Percentiles rank a stretch among this genome's conserved stretches.
Evolutionary conservation across 1,284 basidiomycete genomes (phyloP).

Genomic region (Laetiporus sulphureus): DNA sequence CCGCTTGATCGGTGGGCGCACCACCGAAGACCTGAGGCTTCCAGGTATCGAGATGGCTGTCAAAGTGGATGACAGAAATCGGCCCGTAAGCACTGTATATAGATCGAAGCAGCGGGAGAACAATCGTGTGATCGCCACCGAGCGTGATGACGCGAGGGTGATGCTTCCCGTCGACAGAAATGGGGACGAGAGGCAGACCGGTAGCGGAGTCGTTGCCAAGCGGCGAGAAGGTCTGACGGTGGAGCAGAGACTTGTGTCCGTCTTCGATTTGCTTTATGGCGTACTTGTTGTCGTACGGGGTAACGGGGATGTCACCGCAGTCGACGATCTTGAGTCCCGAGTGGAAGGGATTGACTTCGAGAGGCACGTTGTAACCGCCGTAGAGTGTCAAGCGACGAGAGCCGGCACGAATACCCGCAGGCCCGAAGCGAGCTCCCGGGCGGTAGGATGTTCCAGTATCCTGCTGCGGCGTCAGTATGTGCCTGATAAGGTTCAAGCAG

Average conservation of each 20-base stretch:
- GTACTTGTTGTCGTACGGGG: constrained; percentile 61
- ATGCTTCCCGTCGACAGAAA: constrained; percentile 54
- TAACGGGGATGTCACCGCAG: constrained; percentile 58
- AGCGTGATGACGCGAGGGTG: constrained; percentile 71
- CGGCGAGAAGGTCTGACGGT: constrained; percentile 51
- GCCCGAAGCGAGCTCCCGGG: constrained; percentile 75
- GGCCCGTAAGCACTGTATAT: constrained; percentile 64
- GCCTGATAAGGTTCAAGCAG: too few relatives aligned
- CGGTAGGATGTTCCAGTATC: constrained; percentile 73
- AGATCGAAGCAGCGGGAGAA: constrained; percentile 56
- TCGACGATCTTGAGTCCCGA: constrained; percentile 61
- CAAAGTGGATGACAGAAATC: constrained; percentile 76
- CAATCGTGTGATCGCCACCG: constrained; percentile 77
- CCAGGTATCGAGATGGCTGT: constrained; percentile 71
- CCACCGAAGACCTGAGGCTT: constrained; percentile 67
- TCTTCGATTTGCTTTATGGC: constrained; percentile 72
- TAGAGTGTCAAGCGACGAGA: constrained; percentile 68
- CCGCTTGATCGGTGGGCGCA: constrained; percentile 59
- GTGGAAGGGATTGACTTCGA: constrained; percentile 61
- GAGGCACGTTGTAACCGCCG: constrained; percentile 70
- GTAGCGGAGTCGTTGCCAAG: constrained; percentile 55
- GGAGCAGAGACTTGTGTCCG: constrained; percentile 56
- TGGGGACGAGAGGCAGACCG: constrained; percentile 44
- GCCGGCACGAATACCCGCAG: constrained; percentile 68
- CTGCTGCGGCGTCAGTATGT: too few relatives aligned